Percentiles rank a stretch among this genome's conserved stretches.
These are phyloP conservation scores for Ettlia oleoabundans DNA, from an alignment of 139 green algal species.

Conservation along the genomic window DNA sequence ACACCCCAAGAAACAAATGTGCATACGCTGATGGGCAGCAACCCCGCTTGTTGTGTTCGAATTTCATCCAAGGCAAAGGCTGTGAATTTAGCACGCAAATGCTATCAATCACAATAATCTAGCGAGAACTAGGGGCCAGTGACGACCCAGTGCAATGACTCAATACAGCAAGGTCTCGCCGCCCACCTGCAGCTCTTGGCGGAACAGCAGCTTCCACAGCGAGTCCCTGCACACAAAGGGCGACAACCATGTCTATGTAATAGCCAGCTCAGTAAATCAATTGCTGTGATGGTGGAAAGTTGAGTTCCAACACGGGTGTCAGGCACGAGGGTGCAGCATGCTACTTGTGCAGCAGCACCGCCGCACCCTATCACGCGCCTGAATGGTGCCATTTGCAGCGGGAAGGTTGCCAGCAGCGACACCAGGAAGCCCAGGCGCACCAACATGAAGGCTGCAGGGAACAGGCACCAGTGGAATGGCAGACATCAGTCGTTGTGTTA, in stretches of 20 bases:
- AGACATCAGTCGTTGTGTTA: too few relatives aligned
- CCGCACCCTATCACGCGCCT: background rate
- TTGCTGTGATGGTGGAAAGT: too few relatives aligned
- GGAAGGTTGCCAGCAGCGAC: slow-evolving; percentile 38
- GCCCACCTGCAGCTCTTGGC: slow-evolving; percentile 35
- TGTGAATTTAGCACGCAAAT: too few relatives aligned
- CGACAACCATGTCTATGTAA: background rate
- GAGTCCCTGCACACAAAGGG: background rate
- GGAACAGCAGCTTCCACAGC: slow-evolving; percentile 46
- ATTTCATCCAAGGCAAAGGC: too few relatives aligned
- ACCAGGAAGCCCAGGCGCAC: slow-evolving; percentile 40
- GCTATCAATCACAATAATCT: too few relatives aligned
- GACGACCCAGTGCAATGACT: too few relatives aligned
- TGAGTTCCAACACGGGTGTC: background rate
- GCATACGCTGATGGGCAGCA: too few relatives aligned
- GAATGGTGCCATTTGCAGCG: slow-evolving; percentile 38
- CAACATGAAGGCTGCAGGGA: slow-evolving; percentile 25
- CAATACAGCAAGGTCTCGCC: background rate
- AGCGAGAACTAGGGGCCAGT: background rate
- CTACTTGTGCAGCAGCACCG: background rate
- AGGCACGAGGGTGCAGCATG: background rate
- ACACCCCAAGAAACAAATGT: background rate
- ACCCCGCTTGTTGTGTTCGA: too few relatives aligned
- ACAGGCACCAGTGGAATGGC: background rate
- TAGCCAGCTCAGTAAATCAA: background rate